Evolutionary conservation across 768 basidiomycete genomes (phyloP).

Genomic region (Psilocybe cubensis): DNA sequence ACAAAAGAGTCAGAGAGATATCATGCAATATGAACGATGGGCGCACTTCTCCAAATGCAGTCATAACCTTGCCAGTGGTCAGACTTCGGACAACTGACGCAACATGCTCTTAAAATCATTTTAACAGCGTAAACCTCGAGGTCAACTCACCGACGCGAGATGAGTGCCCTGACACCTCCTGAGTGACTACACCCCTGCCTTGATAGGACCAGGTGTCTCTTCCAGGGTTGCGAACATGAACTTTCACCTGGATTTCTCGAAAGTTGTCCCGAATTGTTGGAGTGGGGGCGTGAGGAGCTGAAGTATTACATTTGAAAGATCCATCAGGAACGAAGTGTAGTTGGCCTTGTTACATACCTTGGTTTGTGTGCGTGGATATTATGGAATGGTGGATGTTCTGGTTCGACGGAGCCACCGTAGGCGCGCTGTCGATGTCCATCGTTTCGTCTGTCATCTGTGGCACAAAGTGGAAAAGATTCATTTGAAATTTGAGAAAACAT

Average conservation of each 20-base stretch:
- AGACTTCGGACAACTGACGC: constrained; percentile 63
- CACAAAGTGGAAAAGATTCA: constrained; percentile 1
- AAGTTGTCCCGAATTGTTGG: constrained; percentile 55
- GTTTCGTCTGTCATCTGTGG: constrained; percentile 40
- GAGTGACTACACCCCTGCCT: constrained; percentile 75
- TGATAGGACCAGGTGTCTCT: constrained; percentile 83
- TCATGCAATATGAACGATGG: background rate
- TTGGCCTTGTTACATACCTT: constrained; percentile 12
- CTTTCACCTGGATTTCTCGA: constrained; percentile 82
- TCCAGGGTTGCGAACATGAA: constrained; percentile 80
- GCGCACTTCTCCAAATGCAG: constrained; percentile 47
- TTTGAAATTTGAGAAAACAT: no score
- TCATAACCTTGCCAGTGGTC: constrained; percentile 68
- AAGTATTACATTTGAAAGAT: background rate
- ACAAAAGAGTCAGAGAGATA: background rate
- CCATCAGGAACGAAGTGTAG: background rate
- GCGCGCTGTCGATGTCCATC: constrained; percentile 47
- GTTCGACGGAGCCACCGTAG: constrained; percentile 8
- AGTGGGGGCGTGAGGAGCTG: constrained; percentile 14
- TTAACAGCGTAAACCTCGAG: background rate
- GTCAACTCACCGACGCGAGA: constrained; percentile 76
- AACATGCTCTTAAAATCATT: background rate
- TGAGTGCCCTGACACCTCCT: constrained; percentile 75
- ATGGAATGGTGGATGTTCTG: constrained; percentile 9
- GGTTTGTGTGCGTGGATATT: constrained; percentile 9